Conservation (phyloP, 225 moss, liverwort and hornwort species). For the Marchantia paleacea region DNA sequence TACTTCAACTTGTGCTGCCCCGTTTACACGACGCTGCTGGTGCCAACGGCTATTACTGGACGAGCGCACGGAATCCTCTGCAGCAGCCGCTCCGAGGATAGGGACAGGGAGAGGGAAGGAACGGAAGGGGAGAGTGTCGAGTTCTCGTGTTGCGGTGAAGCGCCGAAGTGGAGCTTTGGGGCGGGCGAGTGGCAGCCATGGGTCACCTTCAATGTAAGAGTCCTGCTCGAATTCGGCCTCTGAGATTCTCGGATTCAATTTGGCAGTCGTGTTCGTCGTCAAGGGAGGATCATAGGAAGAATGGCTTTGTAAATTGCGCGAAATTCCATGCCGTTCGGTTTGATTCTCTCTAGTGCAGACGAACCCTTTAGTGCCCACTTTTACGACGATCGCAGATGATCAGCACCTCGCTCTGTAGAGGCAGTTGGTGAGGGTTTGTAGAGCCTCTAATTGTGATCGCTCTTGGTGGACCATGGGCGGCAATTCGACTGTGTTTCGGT, state of each 20-base stretch:
- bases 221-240: background rate
- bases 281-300: too few species aligned
- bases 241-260: too few species aligned
- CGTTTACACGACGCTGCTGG: background rate
- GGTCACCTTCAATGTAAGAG: conserved; percentile 18
- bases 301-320: too few species aligned
- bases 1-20: background rate
- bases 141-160: background rate
- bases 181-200: conserved; percentile 7
- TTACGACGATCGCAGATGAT: background rate
- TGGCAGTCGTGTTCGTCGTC: too few species aligned
- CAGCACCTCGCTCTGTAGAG: background rate
- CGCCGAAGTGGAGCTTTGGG: background rate
- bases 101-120: background rate
- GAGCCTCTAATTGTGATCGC: background rate
- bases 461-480: background rate
- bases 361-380: too few species aligned
- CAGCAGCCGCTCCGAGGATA: background rate
- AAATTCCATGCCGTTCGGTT: too few species aligned
- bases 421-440: background rate
- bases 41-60: background rate
- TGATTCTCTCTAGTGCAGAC: too few species aligned
- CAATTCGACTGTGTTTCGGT: background rate
- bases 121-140: too few species aligned
- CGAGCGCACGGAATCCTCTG: background rate